Base-by-base conservation (phyloP, 148 eudicot genomes). In the Rhododendron simsii region DNA sequence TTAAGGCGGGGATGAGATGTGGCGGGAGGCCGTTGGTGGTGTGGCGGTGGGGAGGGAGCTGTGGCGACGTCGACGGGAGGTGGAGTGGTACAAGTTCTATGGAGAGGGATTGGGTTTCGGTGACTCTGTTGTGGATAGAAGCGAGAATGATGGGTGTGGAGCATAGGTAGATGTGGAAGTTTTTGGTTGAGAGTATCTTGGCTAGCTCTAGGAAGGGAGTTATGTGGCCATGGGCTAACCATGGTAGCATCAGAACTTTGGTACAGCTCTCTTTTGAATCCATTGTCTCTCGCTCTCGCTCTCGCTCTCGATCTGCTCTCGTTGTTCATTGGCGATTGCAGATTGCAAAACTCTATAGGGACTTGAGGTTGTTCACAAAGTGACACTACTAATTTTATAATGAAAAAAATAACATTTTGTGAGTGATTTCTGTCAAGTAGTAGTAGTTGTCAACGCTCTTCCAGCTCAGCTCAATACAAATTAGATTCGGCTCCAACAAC, bases 21-120 rank as follows among this genome's bases (percentile, higher is more conserved):
- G 78, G 85, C 28, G 90, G 90, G 79, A 89, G 88, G 82, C 90
- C 87, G 67, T 89, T 89, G 85, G 90, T 86, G 71, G 90, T 89
- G 71, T 89, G 88, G 78, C 6, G 59, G 30, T 45, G 47, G 21
- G 87, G 80, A n/a, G 91, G 91, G 28, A 89, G 85, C 1, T 83
- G 41, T 2, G 80, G 69, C 7, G 73, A 33, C 13, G 45, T 41
- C 1, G 69, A 7, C 3, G 86, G 69, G 5, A 74, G 81, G 45
- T 33, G 30, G 12, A 74, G 26, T 2, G 55, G 80, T 5, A 84
- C 35, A 5, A 75, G 81, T 33, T 84, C 3, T n/a, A 84, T 30
- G 18, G 80, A 84, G 20, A 20, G 33, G 15, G 86, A 84, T 26
- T 50, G 16, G 3, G 55, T 18, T 2, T 44, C 1, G 12, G n/a